Evolutionary conservation across 805 yeast genomes (phyloP).

Genomic region (Ogataea pini): DNA sequence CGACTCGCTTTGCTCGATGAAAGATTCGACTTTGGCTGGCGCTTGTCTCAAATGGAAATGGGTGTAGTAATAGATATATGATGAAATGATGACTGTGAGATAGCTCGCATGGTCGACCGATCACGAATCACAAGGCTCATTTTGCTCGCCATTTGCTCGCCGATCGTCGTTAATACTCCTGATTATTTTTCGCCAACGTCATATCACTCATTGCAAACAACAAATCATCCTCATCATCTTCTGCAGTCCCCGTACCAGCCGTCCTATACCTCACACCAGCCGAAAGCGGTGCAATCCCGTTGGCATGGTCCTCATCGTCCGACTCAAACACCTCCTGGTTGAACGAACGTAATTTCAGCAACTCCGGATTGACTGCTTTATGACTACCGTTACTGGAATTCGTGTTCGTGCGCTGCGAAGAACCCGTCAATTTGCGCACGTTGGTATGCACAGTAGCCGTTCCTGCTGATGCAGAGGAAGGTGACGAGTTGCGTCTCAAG

Average conservation of each 20-base stretch:
- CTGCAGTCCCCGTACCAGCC: constrained; percentile 24
- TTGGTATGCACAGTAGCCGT: constrained; percentile 13
- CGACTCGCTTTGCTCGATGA: neutral
- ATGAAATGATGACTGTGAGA: too few species aligned
- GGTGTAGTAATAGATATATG: too few species aligned
- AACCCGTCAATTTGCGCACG: constrained; percentile 15
- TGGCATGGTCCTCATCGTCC: constrained; percentile 34
- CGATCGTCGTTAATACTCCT: constrained; percentile 24
- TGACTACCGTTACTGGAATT: constrained; percentile 17
- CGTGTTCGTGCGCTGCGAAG: constrained; percentile 21
- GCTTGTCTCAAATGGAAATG: too few species aligned
- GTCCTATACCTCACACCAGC: constrained; percentile 7
- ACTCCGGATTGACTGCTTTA: constrained; percentile 25
- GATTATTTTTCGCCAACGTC: constrained; percentile 39
- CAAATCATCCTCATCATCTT: constrained; percentile 66
- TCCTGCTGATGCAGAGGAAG: constrained; percentile 16
- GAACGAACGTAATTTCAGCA: constrained; percentile 33
- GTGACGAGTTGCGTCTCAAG: constrained; percentile 19
- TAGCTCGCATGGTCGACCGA: too few species aligned
- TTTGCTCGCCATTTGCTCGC: neutral
- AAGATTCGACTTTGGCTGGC: too few species aligned
- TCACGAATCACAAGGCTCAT: too few species aligned
- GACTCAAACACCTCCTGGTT: constrained; percentile 36
- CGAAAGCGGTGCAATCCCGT: constrained; percentile 18
- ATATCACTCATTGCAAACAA: constrained; percentile 75